Conservation (phyloP, 306 rosid species). For the Herpetospermum pedunculosum region DNA sequence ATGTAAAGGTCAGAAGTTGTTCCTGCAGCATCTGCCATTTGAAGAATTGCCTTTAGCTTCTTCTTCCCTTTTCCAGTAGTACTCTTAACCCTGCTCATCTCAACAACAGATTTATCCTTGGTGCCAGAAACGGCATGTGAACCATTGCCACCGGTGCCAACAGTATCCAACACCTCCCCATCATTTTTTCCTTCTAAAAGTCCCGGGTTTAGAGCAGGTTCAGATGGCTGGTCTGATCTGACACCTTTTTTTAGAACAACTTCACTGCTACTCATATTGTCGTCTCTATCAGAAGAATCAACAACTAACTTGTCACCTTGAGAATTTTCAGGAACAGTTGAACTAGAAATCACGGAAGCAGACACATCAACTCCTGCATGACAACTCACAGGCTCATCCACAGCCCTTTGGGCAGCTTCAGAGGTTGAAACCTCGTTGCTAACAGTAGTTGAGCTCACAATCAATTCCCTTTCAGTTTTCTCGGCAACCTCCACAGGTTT, state of each 20-base stretch:
- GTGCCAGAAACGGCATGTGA: constrained; percentile 25
- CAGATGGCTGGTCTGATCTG: constrained; percentile 23
- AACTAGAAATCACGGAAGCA: constrained; percentile 15
- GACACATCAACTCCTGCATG: constrained; percentile 23
- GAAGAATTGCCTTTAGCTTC: constrained; percentile 51
- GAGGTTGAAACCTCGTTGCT: constrained; percentile 13
- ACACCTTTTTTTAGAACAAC: constrained; percentile 19
- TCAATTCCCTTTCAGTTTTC: constrained; percentile 20
- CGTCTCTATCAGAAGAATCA: constrained; percentile 24
- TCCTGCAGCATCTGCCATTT: constrained; percentile 93
- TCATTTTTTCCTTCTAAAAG: constrained; percentile 25
- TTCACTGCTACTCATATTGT: constrained; percentile 18
- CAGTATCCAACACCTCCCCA: constrained; percentile 30
- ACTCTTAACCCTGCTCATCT: constrained; percentile 42
- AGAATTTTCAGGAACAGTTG: constrained; percentile 14
- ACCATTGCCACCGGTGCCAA: constrained; percentile 16
- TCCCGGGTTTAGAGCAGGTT: constrained; percentile 15
- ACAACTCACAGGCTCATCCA: constrained; percentile 24
- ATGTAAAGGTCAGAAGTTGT: constrained; percentile 81
- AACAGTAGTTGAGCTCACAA: constrained; percentile 12
- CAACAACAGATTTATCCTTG: constrained; percentile 43
- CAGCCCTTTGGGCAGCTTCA: constrained; percentile 19
- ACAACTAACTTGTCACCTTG: constrained; percentile 4
- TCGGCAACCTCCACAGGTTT: constrained; percentile 13
- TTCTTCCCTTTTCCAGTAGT: constrained; percentile 29